Conservation (phyloP, 1,139 yeast species). For the Protomyces lactucae-debilis region DNA sequence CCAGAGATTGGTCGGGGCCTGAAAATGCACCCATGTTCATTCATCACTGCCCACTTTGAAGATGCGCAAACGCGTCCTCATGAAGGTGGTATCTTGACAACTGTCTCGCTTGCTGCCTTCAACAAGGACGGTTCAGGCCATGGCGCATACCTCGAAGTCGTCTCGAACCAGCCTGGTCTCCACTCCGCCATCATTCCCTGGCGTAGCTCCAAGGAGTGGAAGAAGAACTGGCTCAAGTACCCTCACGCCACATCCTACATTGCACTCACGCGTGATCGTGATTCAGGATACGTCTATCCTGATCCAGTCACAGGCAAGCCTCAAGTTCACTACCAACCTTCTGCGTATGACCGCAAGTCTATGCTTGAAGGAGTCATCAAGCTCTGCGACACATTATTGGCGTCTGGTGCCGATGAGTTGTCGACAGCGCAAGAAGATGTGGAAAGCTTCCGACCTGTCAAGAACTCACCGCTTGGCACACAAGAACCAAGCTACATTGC, state of each 20-base stretch:
- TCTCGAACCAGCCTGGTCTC: slow-evolving; percentile 48
- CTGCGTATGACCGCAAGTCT: slow-evolving; percentile 47
- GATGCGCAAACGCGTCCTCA: slow-evolving; percentile 41
- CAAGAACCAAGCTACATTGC: slow-evolving; percentile 47
- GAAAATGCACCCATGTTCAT: slow-evolving; percentile 52
- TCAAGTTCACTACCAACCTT: slow-evolving; percentile 45
- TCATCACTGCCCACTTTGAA: slow-evolving; percentile 46
- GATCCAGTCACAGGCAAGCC: slow-evolving; percentile 43
- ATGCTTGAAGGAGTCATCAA: slow-evolving; percentile 44
- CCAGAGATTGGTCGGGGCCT: slow-evolving; percentile 53
- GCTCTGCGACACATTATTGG: slow-evolving; percentile 49
- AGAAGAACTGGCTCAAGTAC: slow-evolving; percentile 44
- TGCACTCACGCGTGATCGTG: slow-evolving; percentile 49
- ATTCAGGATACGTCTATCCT: slow-evolving; percentile 44
- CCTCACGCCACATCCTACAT: slow-evolving; percentile 46
- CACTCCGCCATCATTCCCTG: slow-evolving; percentile 47
- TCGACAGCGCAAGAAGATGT: slow-evolving; percentile 39
- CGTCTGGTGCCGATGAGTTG: slow-evolving; percentile 52
- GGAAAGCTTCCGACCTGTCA: slow-evolving; percentile 44
- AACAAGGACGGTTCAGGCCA: slow-evolving; percentile 55
- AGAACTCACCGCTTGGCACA: slow-evolving; percentile 47
- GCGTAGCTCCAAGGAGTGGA: slow-evolving; percentile 42
- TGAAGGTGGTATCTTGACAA: slow-evolving; percentile 50
- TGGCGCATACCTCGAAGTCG: slow-evolving; percentile 55
- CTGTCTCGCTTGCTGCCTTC: slow-evolving; percentile 49